Percentiles rank a stretch among this genome's conserved stretches.
Evolutionary conservation across 2,329 filamentous ascomycete species (phyloP).

Genomic region (Hypoxylon sp.): DNA sequence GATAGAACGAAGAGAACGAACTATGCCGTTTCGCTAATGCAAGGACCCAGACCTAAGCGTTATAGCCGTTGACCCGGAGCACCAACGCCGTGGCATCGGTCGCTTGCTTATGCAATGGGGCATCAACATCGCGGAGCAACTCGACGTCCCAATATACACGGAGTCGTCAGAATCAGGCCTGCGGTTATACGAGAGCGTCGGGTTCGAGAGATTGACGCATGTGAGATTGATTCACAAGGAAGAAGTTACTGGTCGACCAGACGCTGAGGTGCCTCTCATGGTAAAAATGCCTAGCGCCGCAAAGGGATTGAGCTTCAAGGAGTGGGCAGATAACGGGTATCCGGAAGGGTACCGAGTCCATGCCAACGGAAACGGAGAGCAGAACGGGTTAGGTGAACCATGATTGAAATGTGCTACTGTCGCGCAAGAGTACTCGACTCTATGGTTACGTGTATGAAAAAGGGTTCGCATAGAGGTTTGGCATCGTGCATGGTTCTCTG

Average conservation of each 20-base stretch:
- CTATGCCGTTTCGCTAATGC: constrained; percentile 11
- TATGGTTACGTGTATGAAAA: neutral
- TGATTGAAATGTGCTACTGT: neutral
- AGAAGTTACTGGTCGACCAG: constrained; percentile 41
- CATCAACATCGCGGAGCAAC: constrained; percentile 44
- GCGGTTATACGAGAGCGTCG: constrained; percentile 41
- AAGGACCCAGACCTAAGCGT: constrained; percentile 45
- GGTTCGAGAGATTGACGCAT: constrained; percentile 46
- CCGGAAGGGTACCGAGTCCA: constrained; percentile 34
- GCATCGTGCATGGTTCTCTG: neutral
- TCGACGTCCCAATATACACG: constrained; percentile 48
- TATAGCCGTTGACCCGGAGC: constrained; percentile 48
- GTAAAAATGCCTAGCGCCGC: constrained; percentile 48
- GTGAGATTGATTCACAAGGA: constrained; percentile 46
- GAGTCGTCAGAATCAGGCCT: constrained; percentile 43
- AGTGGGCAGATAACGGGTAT: constrained; percentile 44
- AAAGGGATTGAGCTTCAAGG: constrained; percentile 45
- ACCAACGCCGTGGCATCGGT: constrained; percentile 46
- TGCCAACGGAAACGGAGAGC: constrained; percentile 16
- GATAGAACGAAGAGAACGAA: neutral
- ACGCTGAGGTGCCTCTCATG: constrained; percentile 47
- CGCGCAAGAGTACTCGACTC: neutral
- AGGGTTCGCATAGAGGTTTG: neutral
- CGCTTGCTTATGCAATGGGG: constrained; percentile 48
- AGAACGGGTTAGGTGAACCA: constrained; percentile 5